Evolutionary conservation across 2,329 filamentous ascomycete species (phyloP).

Genomic region (Cladosporium austrohemisphaericum): DNA sequence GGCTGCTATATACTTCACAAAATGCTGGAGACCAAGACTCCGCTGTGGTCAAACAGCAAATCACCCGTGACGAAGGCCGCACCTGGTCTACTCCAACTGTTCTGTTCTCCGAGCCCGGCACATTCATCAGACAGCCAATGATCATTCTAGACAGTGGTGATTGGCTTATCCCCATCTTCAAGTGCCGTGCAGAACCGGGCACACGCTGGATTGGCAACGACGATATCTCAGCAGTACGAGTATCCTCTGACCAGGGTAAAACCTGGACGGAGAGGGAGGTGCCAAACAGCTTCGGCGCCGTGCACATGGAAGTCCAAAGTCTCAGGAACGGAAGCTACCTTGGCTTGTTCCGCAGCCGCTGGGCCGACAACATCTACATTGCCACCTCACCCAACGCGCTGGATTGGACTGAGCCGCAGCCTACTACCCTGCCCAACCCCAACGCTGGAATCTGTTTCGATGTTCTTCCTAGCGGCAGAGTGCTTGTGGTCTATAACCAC

Average conservation of each 20-base stretch:
- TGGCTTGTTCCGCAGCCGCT: constrained; percentile 6
- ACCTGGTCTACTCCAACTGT: constrained; percentile 14
- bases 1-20: constrained; percentile 20
- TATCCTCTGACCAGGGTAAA: constrained; percentile 18
- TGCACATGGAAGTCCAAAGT: constrained; percentile 19
- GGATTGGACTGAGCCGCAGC: constrained; percentile 17
- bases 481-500: constrained; percentile 6
- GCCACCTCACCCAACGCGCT: constrained; percentile 16
- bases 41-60: constrained; percentile 18
- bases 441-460: constrained; percentile 20
- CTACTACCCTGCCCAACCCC: constrained; percentile 16
- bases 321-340: constrained; percentile 14
- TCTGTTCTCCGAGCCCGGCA: constrained; percentile 18
- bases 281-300: constrained; percentile 19
- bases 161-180: constrained; percentile 20
- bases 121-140: constrained; percentile 20
- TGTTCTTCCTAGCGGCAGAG: constrained; percentile 15
- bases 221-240: constrained; percentile 19
- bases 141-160: constrained; percentile 16
- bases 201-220: constrained; percentile 20
- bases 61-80: constrained; percentile 13
- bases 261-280: constrained; percentile 18
- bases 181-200: constrained; percentile 18
- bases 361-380: constrained; percentile 15
- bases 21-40: constrained; percentile 20